Evolutionary conservation across 2,329 filamentous ascomycete species (phyloP).

Genomic region (Parastagonospora nodorum): DNA sequence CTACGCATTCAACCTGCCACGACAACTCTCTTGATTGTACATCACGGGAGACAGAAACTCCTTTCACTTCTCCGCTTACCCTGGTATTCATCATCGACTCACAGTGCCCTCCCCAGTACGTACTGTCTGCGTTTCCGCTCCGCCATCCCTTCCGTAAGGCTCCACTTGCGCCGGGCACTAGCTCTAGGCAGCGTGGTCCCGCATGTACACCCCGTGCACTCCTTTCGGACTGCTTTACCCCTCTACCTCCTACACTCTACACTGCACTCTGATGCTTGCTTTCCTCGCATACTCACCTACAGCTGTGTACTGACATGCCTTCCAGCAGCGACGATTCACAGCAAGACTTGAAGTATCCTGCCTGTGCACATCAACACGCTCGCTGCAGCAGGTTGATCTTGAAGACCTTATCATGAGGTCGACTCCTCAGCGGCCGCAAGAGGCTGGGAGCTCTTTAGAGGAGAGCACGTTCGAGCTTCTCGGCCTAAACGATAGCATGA

Average conservation of each 20-base stretch:
- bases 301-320: slow-evolving; percentile 37
- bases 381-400: slow-evolving; percentile 39
- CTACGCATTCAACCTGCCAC: not conserved
- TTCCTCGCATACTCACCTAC: slow-evolving; percentile 4
- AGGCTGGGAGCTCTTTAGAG: slow-evolving; percentile 36
- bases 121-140: slow-evolving; percentile 8
- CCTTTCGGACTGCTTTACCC: not conserved
- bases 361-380: slow-evolving; percentile 37
- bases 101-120: not conserved
- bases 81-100: too few relatives aligned
- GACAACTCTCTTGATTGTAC: not conserved
- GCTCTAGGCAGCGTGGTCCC: slow-evolving; percentile 27
- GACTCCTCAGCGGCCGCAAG: slow-evolving; percentile 28
- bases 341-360: slow-evolving; percentile 39
- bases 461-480: slow-evolving; percentile 45
- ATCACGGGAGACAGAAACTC: too few relatives aligned
- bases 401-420: slow-evolving; percentile 44
- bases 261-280: slow-evolving; percentile 5
- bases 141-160: slow-evolving; percentile 13
- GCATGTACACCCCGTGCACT: slow-evolving; percentile 5
- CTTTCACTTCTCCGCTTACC: too few relatives aligned
- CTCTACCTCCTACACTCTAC: slow-evolving; percentile 4
- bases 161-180: slow-evolving; percentile 12
- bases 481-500: slow-evolving; percentile 26
- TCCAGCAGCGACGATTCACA: slow-evolving; percentile 28